Evolutionary conservation across 768 basidiomycete species (phyloP), one percentile per base, ranked within the genome.

Genomic region (Phaeolepiota aurea): DNA sequence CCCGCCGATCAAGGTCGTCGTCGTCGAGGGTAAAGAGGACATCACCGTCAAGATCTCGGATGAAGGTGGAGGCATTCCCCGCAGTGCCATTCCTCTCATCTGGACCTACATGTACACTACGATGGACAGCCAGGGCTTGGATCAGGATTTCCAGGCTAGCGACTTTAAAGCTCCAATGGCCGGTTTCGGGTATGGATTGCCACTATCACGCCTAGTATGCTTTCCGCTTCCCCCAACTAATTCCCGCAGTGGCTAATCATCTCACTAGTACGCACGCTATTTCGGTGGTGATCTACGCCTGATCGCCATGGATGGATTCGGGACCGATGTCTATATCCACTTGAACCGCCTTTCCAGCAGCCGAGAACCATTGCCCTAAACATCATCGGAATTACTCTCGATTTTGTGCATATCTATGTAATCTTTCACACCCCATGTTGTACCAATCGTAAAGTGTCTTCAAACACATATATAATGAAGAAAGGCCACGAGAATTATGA

Each of bases 31-130:
- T n/a, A 87, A 82, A 48, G 94, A 97, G 56, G 94, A 98, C 54
- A 96, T 98, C 53, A 98, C 94, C 2, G 90, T 99, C 74, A 99
- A 99, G 74, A 96, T 99, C 45, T 83, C 80, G 1, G 94, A 99
- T 55, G 94, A 99, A 58, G 94, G 94, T 2, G 94, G 94, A 0
- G 92, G 94, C 0, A 98, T 98, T 42, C 77, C 90, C 18, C 62
- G 90, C 67, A 63, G 83, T 45, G 88, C 89, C 0, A 84, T 98
- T 12, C 90, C 92, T 5, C 72, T 93, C 34, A 94, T 99, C 40
- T 99, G 96, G 96, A 99, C 94, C 43, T 98, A 92, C 59, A 94
- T 96, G 89, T 90, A 90, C 51, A 90, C 88, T 38, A 90, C 83
- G 10, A 86, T 87, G 87, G 72, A 76, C 57, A 70, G 74, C 10